A percentile compares a stretch with the other conserved stretches of the same genome.
These are phyloP conservation scores for Rhodotorula sp. DNA, from an alignment of 1,284 basidiomycete genomes.

Conservation along the genomic window DNA sequence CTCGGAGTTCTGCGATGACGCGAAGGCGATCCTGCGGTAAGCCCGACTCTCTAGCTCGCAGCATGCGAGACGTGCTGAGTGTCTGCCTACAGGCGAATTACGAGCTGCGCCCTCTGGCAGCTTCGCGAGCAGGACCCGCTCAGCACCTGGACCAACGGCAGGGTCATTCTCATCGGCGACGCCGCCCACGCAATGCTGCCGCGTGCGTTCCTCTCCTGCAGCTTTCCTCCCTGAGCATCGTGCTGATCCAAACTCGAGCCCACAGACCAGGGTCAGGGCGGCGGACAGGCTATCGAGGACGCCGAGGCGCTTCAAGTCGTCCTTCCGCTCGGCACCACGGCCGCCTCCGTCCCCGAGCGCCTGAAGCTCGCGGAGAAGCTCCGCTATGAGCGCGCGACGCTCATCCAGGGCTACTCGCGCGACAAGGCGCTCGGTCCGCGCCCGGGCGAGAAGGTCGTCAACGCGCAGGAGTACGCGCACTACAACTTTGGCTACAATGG, in stretches of 20 bases:
- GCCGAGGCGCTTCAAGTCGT: constrained; percentile 44
- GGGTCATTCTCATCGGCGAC: constrained; percentile 48
- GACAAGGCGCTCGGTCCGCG: constrained; percentile 36
- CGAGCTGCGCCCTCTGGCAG: constrained; percentile 45
- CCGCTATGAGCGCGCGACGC: constrained; percentile 44
- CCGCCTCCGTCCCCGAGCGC: constrained; percentile 17
- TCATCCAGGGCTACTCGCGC: constrained; percentile 45
- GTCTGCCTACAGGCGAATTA: not conserved
- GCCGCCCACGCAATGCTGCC: constrained; percentile 48
- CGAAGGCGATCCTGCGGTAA: constrained; percentile 53
- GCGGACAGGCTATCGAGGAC: constrained; percentile 45
- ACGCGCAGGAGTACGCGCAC: constrained; percentile 40
- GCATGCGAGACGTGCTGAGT: no score
- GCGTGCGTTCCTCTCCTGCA: not conserved
- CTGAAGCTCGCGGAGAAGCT: constrained; percentile 41
- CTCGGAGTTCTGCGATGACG: constrained; percentile 36
- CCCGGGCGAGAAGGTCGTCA: constrained; percentile 30
- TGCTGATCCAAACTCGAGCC: not conserved
- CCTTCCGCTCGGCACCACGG: constrained; percentile 19
- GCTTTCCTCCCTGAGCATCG: not conserved
- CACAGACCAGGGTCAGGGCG: constrained; percentile 46
- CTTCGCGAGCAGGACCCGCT: constrained; percentile 48
- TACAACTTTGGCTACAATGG: constrained; percentile 47
- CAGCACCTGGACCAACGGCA: constrained; percentile 44
- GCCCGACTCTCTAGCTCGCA: constrained; percentile 1